phyloP scores from a whole-genome alignment of 768 basidiomycete species.

The Dentipellis fragilis region DNA sequence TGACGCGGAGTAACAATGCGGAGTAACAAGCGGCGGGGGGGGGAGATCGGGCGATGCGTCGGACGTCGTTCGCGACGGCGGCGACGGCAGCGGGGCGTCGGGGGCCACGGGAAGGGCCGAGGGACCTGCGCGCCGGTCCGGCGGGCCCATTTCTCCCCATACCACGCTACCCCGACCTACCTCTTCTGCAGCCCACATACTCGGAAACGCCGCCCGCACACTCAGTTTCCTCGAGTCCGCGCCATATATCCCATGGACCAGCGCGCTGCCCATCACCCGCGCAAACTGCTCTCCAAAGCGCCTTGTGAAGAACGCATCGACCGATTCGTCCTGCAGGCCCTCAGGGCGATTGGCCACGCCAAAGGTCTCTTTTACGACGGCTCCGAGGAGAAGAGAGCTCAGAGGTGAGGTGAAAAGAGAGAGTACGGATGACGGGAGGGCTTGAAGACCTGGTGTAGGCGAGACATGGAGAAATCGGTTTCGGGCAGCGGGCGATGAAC shows the following conservation, averaged over 20 bases:
- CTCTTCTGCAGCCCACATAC: conserved; percentile 61
- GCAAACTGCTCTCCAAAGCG: conserved; percentile 70
- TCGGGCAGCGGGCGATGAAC: conserved; percentile 59
- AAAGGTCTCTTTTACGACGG: conserved; percentile 52
- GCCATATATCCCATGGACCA: conserved; percentile 92
- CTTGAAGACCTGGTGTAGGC: conserved; percentile 38
- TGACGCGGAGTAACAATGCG: no score
- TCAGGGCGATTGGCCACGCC: conserved; percentile 7
- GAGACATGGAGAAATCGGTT: conserved; percentile 66
- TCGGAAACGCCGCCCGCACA: conserved; percentile 67
- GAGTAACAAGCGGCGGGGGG: no score
- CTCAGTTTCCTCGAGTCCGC: conserved; percentile 71
- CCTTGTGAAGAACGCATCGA: conserved; percentile 68
- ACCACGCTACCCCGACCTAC: conserved; percentile 63
- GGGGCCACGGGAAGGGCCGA: no score
- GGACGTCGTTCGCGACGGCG: no score
- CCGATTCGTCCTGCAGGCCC: conserved; percentile 54
- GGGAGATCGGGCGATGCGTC: no score
- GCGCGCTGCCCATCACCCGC: conserved; percentile 58
- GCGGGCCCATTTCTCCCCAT: conserved; percentile 36
- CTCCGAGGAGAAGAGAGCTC: conserved; percentile 37
- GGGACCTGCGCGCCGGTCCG: no score
- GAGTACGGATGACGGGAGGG: conserved; percentile 33
- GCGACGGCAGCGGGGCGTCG: no score
- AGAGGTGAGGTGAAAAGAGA: conserved; percentile 29